These are phyloP conservation scores for Paraphoma chrysanthemicola DNA, from an alignment of 2,329 filamentous ascomycete genomes.

Conservation along the genomic window DNA sequence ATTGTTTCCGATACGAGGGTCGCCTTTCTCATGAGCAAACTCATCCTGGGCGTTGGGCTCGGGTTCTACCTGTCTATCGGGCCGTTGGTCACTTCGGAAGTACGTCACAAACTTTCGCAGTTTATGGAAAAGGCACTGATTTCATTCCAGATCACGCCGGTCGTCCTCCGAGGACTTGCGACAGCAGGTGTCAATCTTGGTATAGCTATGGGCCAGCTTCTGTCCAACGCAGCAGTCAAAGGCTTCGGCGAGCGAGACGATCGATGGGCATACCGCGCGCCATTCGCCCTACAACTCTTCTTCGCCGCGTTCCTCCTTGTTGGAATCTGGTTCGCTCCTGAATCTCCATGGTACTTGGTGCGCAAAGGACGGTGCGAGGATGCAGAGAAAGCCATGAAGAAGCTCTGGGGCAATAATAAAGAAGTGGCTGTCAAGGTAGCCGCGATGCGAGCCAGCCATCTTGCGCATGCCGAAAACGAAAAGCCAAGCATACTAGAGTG, in stretches of 20 bases:
- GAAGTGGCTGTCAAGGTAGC: too few species aligned
- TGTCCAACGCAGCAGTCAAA: conserved; percentile 53
- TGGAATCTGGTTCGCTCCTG: too few species aligned
- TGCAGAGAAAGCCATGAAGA: too few species aligned
- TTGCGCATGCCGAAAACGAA: too few species aligned
- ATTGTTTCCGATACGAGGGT: conserved; percentile 60
- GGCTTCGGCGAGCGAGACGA: conserved; percentile 60
- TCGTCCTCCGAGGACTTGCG: conserved; percentile 63
- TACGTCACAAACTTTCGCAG: not conserved
- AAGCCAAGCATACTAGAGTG: too few species aligned
- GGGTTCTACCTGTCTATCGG: conserved; percentile 25
- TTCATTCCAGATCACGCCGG: conserved; percentile 55
- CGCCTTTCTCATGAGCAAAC: conserved; percentile 17
- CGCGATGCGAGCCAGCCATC: too few species aligned
- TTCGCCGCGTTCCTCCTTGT: too few species aligned
- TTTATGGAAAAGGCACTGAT: not conserved
- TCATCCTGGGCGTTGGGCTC: conserved; percentile 19
- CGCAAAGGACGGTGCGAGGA: too few species aligned
- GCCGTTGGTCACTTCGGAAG: conserved; percentile 17
- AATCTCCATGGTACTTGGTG: too few species aligned
- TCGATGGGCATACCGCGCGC: conserved; percentile 67
- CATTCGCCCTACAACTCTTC: not conserved
- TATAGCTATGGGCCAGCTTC: conserved; percentile 68
- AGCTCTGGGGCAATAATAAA: too few species aligned
- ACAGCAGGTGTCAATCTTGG: conserved; percentile 68